These are phyloP conservation scores for Eimeria mitis DNA, from an alignment of 169 alveolate species.

Conservation along the genomic window DNA sequence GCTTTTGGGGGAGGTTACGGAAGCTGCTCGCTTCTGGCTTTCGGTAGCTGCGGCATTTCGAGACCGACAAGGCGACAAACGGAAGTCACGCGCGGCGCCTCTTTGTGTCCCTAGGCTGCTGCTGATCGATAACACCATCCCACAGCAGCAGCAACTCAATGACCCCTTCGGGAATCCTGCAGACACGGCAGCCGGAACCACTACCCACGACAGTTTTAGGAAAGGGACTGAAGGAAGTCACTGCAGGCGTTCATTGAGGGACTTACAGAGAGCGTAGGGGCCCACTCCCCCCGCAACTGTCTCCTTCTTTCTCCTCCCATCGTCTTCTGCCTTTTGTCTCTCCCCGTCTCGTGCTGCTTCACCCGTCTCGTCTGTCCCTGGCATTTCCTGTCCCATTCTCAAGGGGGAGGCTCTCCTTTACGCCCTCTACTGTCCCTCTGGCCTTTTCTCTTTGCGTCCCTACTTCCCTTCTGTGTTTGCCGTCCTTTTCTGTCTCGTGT, in stretches of 20 bases:
- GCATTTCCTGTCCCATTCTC: not conserved
- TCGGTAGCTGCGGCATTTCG: slow-evolving; percentile 7
- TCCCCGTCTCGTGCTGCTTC: not conserved
- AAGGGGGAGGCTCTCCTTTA: not conserved
- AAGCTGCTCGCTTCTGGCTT: slow-evolving; percentile 23
- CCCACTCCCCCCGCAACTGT: not conserved
- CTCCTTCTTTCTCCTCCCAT: not conserved
- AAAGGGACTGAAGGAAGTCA: not conserved
- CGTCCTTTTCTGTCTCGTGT: not conserved
- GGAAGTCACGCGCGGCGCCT: not conserved
- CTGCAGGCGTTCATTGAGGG: not conserved
- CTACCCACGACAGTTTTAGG: not conserved
- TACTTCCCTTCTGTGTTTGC: not conserved
- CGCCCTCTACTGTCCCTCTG: not conserved
- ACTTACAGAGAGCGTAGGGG: not conserved
- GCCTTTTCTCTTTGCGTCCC: not conserved
- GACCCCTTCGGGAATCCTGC: not conserved
- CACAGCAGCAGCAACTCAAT: not conserved
- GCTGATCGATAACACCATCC: not conserved
- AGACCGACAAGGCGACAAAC: not conserved
- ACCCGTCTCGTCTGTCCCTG: not conserved
- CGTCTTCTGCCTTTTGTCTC: not conserved
- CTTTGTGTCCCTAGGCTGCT: slow-evolving; percentile 9
- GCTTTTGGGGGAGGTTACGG: slow-evolving; percentile 32
- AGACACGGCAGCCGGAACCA: not conserved